Base-by-base conservation (phyloP, 1,284 basidiomycete genomes). In the Ustilago sp. region DNA sequence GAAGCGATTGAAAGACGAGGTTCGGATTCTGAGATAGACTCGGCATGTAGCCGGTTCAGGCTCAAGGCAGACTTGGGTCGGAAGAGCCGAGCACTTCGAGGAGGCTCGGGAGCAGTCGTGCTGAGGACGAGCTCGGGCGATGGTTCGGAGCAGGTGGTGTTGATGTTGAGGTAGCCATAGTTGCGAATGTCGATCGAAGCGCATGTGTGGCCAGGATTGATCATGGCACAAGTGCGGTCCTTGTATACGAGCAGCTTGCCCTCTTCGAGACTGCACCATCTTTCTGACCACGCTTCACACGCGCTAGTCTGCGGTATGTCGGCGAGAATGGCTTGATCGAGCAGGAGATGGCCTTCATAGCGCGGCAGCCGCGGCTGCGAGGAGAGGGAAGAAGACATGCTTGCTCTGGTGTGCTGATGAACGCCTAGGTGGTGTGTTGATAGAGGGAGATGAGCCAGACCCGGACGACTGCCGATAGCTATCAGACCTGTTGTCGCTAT, bases 221-320 rank as follows among this genome's bases (percentile, higher is more conserved):
- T 54, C 47, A 75, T 60, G 50, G 73, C 73, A n/a, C 68, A 58
- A 17, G 59, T 66, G 35, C 68, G 68, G 36, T 70, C 73, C 8
- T 36, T 52, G 47, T 75, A 75, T n/a, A 75, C 58, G 34, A 75
- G 64, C 13, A 75, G 63, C 51, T 57, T 63, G 39, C 58, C 73
- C 43, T 60, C 73, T 57, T 75, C 73, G 19, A 75, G 61, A 31
- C 73, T 75, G 61, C 73, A 70, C 73, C 73, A 75, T 35, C 45
- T 50, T 43, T 75, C 68, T 3, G 63, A 57, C 73, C 73, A 75
- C 2, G 57, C 70, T 17, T 57, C 65, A 32, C 63, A 15, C 4
- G 56, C 15, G 48, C 63, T 71, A 8, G 63, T 59, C 36, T 71
- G 63, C 4, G 59, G 57, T 13, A 31, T 59, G 28, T 67, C 70